These are phyloP conservation scores for Saccharomycopsis sp. DNA, from an alignment of 805 yeast genomes.

Conservation along the genomic window DNA sequence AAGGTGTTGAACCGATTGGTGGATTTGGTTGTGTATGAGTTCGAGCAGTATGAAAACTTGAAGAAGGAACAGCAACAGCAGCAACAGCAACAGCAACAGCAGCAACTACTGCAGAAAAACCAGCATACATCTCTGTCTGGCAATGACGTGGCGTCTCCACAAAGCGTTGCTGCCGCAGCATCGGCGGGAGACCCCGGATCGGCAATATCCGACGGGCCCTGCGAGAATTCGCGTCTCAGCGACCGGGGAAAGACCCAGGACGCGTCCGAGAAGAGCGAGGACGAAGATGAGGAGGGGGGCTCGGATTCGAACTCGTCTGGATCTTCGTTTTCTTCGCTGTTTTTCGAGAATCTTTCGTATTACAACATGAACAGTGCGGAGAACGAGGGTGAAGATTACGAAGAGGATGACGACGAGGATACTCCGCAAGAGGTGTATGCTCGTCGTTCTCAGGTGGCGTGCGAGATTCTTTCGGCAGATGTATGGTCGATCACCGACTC, in stretches of 20 bases:
- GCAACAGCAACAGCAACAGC: conserved; percentile 10
- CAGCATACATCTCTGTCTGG: too few relatives aligned
- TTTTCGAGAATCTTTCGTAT: background rate
- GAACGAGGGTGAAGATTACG: conserved; percentile 21
- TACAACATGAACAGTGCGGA: conserved; percentile 3
- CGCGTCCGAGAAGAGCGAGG: background rate
- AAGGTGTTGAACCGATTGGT: conserved; percentile 60
- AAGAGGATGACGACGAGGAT: conserved; percentile 26
- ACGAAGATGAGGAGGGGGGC: conserved; percentile 10
- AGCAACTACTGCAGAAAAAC: too few relatives aligned
- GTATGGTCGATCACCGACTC: conserved; percentile 92
- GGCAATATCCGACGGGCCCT: too few relatives aligned
- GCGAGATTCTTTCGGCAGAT: conserved; percentile 85
- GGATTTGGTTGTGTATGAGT: conserved; percentile 49
- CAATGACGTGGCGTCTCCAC: too few relatives aligned
- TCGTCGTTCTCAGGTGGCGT: conserved; percentile 61
- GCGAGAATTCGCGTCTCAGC: background rate
- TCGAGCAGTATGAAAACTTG: conserved; percentile 26
- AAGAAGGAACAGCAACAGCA: conserved; percentile 21
- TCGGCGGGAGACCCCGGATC: too few relatives aligned
- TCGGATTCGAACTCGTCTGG: background rate
- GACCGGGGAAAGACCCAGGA: conserved; percentile 1
- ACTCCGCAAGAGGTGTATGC: conserved; percentile 33
- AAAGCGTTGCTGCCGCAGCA: too few relatives aligned
- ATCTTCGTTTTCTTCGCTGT: background rate